Evolutionary conservation across 768 basidiomycete species (phyloP).

Genomic region (Boletus pseudo-olivaceus): DNA sequence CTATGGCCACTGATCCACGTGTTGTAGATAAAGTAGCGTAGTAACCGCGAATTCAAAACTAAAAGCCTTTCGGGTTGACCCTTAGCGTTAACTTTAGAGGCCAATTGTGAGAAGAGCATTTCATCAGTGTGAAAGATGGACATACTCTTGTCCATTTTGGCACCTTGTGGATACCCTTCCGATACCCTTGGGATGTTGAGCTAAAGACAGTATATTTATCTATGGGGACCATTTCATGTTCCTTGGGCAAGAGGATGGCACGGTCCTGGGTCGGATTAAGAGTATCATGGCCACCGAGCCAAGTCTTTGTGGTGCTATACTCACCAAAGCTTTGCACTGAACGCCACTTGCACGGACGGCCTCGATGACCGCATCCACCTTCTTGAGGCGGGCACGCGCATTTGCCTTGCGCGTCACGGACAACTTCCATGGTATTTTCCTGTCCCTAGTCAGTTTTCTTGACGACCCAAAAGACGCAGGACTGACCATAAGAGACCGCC

Average conservation of each 20-base stretch:
- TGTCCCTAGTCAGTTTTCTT: constrained; percentile 31
- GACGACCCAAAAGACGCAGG: not conserved
- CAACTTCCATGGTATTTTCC: constrained; percentile 95
- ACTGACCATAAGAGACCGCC: constrained; percentile 83
- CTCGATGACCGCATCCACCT: constrained; percentile 91
- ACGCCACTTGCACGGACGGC: constrained; percentile 82
- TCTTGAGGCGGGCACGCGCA: constrained; percentile 82
- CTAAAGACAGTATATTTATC: constrained; percentile 97
- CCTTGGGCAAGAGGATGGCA: constrained; percentile 84
- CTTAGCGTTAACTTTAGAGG: constrained; percentile 69
- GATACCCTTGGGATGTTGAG: constrained; percentile 64
- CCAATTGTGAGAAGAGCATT: constrained; percentile 6
- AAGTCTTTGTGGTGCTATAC: constrained; percentile 26
- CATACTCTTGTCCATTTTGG: constrained; percentile 95
- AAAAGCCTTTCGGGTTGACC: constrained; percentile 92
- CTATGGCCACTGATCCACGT: not conserved
- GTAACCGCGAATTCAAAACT: constrained; percentile 47
- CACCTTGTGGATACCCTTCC: constrained; percentile 95
- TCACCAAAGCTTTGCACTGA: constrained; percentile 69
- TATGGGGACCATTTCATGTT: constrained; percentile 85
- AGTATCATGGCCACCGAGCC: not conserved
- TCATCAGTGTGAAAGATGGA: constrained; percentile 4
- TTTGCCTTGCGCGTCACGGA: constrained; percentile 92
- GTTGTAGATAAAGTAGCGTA: constrained; percentile 10
- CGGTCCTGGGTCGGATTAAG: constrained; percentile 45